phyloP scores from a whole-genome alignment of 192 early-diverging fungal species.

The Dissophora ornata region DNA sequence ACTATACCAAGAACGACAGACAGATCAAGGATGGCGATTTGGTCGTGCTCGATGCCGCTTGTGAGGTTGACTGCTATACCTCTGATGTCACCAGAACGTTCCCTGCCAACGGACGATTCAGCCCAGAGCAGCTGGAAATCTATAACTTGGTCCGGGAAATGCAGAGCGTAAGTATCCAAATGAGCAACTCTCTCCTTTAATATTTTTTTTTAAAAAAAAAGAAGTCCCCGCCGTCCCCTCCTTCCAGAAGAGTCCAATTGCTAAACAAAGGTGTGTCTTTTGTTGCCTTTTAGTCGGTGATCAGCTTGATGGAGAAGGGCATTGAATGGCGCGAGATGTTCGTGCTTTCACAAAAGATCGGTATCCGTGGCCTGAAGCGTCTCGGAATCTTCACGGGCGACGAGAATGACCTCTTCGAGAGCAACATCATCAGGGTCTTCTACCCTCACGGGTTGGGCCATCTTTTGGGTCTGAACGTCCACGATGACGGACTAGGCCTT shows the following conservation, averaged over 20 bases:
- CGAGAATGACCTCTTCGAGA: constrained; percentile 66
- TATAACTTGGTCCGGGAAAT: constrained; percentile 87
- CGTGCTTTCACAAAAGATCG: constrained; percentile 70
- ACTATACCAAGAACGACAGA: constrained; percentile 84
- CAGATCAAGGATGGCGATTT: constrained; percentile 61
- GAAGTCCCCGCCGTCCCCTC: no score
- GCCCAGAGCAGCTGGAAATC: constrained; percentile 73
- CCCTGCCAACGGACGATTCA: constrained; percentile 83
- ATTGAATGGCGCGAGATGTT: constrained; percentile 92
- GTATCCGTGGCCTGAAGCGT: constrained; percentile 73
- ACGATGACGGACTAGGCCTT: constrained; percentile 84
- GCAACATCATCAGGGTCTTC: constrained; percentile 82
- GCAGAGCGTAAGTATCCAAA: constrained; percentile 68
- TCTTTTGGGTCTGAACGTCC: constrained; percentile 88
- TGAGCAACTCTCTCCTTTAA: background rate
- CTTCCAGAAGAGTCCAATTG: background rate
- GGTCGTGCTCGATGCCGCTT: constrained; percentile 90
- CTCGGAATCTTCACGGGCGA: constrained; percentile 81
- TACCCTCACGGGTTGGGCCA: constrained; percentile 95
- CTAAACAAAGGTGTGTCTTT: no score
- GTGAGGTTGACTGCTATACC: constrained; percentile 83
- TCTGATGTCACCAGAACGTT: constrained; percentile 92
- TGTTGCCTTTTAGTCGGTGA: constrained; percentile 74
- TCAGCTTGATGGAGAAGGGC: constrained; percentile 71
- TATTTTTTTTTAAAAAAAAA: background rate